Evolutionary conservation across 78 protist genomes (phyloP), one percentile per base, ranked within the genome.

Genomic region (Blattamonas nauphoetae): DNA sequence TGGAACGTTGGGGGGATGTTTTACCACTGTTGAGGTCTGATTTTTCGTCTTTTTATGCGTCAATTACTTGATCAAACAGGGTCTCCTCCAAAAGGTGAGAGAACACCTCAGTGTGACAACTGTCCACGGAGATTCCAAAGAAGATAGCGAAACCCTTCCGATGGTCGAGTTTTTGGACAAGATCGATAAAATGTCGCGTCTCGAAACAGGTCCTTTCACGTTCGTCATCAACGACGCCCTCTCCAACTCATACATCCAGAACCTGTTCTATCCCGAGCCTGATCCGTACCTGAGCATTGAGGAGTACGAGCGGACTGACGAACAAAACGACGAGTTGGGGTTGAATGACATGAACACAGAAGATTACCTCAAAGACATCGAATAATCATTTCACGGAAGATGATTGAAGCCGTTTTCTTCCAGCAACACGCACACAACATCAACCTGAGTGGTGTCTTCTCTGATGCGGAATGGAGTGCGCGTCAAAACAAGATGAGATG

Each of bases 1-100:
- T 6, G 98, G 98, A n/a, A 89, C 96, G 2, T 87, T 95, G 41
- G 98, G 98, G 46, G 96, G 96, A 11, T 34, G 78, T 71, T 93
- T 96, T 84, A 95, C 98, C 1, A 94, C 98, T 34, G 85, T 96
- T 1, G 98, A 96, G 84, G 88, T 64, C 36, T 55, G 11, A 71
- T 36, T 35, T 11, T 36, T 4, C 29, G 21, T 35, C 42, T 21
- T 6, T 21, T 21, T 21, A 5, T 36, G 33, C 83, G 6, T 38
- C 4, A 32, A 5, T 79, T 6, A 32, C 83, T 79, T n/a, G n/a
- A n/a, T n/a, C n/a, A n/a, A n/a, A n/a, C n/a, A n/a, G n/a, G n/a
- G n/a, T n/a, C n/a, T n/a, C n/a, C n/a, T n/a, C n/a, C n/a, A n/a
- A n/a, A n/a, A n/a, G n/a, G n/a, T n/a, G n/a, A n/a, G n/a, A n/a